phyloP scores from a whole-genome alignment of 2,329 filamentous ascomycete species.

The Fusarium stilboides region DNA sequence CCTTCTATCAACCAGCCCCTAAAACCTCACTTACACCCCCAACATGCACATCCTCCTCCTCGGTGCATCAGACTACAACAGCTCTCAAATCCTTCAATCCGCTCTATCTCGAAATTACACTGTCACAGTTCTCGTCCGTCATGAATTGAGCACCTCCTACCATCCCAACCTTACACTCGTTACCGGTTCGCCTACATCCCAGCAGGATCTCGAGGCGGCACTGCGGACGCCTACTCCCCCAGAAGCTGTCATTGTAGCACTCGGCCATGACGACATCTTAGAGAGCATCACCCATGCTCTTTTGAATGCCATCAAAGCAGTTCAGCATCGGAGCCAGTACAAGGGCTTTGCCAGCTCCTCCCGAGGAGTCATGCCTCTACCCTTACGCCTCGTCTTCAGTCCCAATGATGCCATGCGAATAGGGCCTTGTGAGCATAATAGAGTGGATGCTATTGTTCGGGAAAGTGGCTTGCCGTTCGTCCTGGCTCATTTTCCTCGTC shows the following conservation, averaged over 20 bases:
- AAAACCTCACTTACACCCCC: constrained; percentile 13
- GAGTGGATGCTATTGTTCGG: constrained; percentile 60
- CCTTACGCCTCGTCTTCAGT: constrained; percentile 62
- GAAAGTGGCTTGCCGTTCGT: constrained; percentile 52
- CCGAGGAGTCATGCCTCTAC: constrained; percentile 44
- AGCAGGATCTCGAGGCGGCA: constrained; percentile 54
- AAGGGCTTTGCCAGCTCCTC: constrained; percentile 47
- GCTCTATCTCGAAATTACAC: constrained; percentile 59
- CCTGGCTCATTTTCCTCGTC: neutral
- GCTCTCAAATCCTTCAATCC: constrained; percentile 59
- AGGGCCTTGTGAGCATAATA: constrained; percentile 64
- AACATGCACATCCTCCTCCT: constrained; percentile 59
- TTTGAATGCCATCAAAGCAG: constrained; percentile 56
- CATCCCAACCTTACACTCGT: constrained; percentile 1
- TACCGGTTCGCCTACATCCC: constrained; percentile 14
- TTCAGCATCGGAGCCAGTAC: constrained; percentile 51
- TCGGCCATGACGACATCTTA: constrained; percentile 61
- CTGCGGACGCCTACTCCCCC: constrained; percentile 45
- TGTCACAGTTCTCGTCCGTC: constrained; percentile 55
- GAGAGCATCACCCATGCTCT: constrained; percentile 59
- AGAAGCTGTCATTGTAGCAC: constrained; percentile 63
- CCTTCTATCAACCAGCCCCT: neutral
- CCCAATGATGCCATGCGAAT: constrained; percentile 61
- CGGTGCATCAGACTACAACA: constrained; percentile 64
- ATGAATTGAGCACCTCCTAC: neutral